A percentile compares a stretch with the other conserved stretches of the same genome.
Evolutionary conservation across 2,329 filamentous ascomycete genomes (phyloP).

Genomic region (Colletotrichum cordylinicola): DNA sequence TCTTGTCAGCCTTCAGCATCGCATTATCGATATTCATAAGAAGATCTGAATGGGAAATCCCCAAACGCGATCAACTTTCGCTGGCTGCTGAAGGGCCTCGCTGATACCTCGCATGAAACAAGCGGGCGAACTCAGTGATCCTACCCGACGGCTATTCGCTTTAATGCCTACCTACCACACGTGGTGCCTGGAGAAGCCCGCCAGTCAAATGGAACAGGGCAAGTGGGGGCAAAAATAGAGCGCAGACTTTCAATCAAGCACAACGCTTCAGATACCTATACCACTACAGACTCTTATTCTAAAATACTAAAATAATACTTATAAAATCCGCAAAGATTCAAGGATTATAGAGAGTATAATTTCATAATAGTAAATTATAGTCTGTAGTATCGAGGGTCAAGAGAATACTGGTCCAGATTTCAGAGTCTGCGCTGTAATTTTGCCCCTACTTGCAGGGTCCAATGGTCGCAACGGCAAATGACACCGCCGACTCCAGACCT

Average conservation of each 20-base stretch:
- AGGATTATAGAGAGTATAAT: too few species aligned
- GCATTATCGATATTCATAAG: neutral
- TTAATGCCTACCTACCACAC: neutral
- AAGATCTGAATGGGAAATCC: neutral
- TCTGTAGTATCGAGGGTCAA: too few species aligned
- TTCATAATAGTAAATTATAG: too few species aligned
- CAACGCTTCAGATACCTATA: too few species aligned
- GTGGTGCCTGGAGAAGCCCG: neutral
- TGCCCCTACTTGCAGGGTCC: too few species aligned
- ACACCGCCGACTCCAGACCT: neutral
- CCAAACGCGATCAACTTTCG: neutral
- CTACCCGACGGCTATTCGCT: neutral
- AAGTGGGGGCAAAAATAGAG: too few species aligned
- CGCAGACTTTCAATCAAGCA: too few species aligned
- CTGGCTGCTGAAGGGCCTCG: neutral
- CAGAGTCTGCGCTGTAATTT: too few species aligned
- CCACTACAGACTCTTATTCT: too few species aligned
- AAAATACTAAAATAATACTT: too few species aligned
- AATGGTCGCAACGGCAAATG: neutral
- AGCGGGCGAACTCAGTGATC: neutral
- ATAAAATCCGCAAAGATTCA: too few species aligned
- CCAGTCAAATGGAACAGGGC: neutral
- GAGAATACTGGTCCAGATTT: too few species aligned
- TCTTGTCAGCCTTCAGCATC: neutral
- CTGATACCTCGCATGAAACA: neutral